These are phyloP conservation scores for Arabidopsis lyrata DNA, from an alignment of 441 rosid species.

Conservation along the genomic window DNA sequence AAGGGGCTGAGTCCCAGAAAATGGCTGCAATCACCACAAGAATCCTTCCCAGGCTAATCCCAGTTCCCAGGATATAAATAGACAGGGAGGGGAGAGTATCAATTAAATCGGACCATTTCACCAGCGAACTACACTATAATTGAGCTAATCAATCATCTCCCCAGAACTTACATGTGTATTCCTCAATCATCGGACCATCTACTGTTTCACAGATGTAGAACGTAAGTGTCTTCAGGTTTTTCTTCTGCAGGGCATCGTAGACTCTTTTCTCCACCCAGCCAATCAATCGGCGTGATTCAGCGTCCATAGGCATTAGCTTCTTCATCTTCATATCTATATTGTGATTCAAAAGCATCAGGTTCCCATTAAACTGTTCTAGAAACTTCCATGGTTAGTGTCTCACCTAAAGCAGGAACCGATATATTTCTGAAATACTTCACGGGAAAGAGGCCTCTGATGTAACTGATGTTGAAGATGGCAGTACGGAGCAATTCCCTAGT, in stretches of 20 bases:
- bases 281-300: slow-evolving; percentile 88
- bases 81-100: not conserved
- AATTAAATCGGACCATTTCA: not conserved
- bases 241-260: slow-evolving; percentile 91
- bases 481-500: slow-evolving; percentile 92
- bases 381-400: slow-evolving; percentile 25
- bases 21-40: too few species aligned
- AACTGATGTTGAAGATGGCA: slow-evolving; percentile 94
- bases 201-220: slow-evolving; percentile 72
- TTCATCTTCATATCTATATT: slow-evolving; percentile 89
- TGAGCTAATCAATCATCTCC: not conserved
- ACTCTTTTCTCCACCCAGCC: slow-evolving; percentile 99
- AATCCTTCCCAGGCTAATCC: too few species aligned
- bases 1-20: too few species aligned
- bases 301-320: slow-evolving; percentile 95
- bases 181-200: slow-evolving; percentile 85
- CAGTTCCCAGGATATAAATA: too few species aligned
- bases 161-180: slow-evolving; percentile 70
- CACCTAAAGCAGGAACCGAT: slow-evolving; percentile 90
- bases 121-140: slow-evolving; percentile 1
- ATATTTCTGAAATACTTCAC: slow-evolving; percentile 94
- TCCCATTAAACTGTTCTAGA: not conserved
- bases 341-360: slow-evolving; percentile 8
- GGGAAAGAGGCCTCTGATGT: slow-evolving; percentile 93
- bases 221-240: slow-evolving; percentile 75